Base-by-base conservation (phyloP, 2,329 filamentous ascomycete genomes). In the Penicillium aurantiogriseum region DNA sequence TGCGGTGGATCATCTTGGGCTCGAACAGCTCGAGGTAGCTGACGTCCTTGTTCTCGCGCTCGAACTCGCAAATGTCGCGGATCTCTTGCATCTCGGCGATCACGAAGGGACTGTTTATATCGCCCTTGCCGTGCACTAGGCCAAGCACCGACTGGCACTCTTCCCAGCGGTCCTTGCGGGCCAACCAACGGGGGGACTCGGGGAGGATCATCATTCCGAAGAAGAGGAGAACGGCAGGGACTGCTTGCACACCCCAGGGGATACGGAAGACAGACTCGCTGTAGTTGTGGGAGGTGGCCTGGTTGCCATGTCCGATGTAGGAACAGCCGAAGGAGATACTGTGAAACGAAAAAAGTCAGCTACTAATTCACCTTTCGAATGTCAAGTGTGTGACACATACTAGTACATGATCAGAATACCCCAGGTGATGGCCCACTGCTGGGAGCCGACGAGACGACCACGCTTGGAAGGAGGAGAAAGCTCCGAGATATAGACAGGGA, bases 361-460 rank as follows among this genome's bases (percentile, higher is more conserved):
- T 23, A 27, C 27, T 31, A 17, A 13, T 10, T n/a, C 27, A 15
- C 10, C 8, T 33, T 23, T 10, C 8, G 7, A n/a, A 51, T 10
- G 10, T 9, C 83, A 78, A 79, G 86, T 86, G 58, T 90, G 89
- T 19, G 85, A 44, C 59, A 64, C 67, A 57, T 69, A 72, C 85
- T 73, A 87, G 77, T 88, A 89, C 85, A 88, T 88, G 74, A 88
- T 86, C 57, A 88, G 69, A 62, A 88, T 88, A 61, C 84, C 86
- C 81, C 81, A 89, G 62, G 88, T 89, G 59, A 92, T 91, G 27
- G 88, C 87, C 79, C 88, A 88, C 71, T 92, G 89, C 72, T 91
- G 88, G 46, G 85, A 83, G 51, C 88, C 86, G 29, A 92, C 87
- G 36, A 92, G 80, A 40, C 86, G 82, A 19, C 83, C 83, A 63